These are phyloP conservation scores for Cercospora zeae-maydis DNA, from an alignment of 2,329 filamentous ascomycete genomes.

Conservation along the genomic window DNA sequence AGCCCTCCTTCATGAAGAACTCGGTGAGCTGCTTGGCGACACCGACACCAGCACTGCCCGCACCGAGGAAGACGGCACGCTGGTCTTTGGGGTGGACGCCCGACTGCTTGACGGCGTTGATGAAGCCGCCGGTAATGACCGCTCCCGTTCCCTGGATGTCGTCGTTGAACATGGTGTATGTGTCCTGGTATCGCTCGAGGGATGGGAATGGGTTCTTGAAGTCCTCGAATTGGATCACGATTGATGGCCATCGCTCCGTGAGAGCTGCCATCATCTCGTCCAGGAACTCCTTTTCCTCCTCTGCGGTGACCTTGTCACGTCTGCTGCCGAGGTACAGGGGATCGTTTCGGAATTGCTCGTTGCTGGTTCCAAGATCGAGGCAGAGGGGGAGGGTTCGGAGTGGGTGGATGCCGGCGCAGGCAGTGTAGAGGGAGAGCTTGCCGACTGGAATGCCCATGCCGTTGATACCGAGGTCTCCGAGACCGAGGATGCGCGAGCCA, in stretches of 20 bases:
- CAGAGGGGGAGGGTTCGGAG: conserved; percentile 61
- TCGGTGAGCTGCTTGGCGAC: conserved; percentile 97
- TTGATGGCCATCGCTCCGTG: conserved; percentile 68
- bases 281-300: conserved; percentile 85
- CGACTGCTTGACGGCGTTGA: conserved; percentile 75
- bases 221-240: conserved; percentile 90
- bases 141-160: conserved; percentile 97
- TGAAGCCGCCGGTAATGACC: conserved; percentile 81
- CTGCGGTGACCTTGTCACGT: conserved; percentile 70
- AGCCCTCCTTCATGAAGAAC: conserved; percentile 89
- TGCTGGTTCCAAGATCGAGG: conserved; percentile 61
- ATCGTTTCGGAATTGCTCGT: conserved; percentile 66
- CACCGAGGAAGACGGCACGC: conserved; percentile 91
- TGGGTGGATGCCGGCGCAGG: conserved; percentile 90
- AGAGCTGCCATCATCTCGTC: conserved; percentile 96
- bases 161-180: conserved; percentile 96
- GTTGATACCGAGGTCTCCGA: conserved; percentile 93
- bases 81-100: conserved; percentile 84
- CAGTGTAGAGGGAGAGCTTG: conserved; percentile 92
- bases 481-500: conserved; percentile 84
- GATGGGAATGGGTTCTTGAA: conserved; percentile 98
- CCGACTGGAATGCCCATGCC: conserved; percentile 98
- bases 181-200: conserved; percentile 80
- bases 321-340: conserved; percentile 88
- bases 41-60: conserved; percentile 91